Base-by-base conservation (phyloP, 1,284 basidiomycete species). In the Fomitopsis schrenkii region DNA sequence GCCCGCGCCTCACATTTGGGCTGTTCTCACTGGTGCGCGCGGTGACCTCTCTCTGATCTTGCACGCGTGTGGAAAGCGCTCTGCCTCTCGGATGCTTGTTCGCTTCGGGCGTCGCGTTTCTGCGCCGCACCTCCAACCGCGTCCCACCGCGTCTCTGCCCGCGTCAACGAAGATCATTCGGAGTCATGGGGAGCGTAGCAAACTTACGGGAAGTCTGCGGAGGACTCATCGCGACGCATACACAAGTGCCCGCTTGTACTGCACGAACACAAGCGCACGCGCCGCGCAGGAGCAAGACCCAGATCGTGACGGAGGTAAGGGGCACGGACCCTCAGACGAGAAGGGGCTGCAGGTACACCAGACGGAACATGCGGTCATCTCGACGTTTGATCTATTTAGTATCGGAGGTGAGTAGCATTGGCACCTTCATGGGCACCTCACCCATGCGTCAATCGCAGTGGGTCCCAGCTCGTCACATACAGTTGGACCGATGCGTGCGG, bases 401-500 rank as follows among this genome's bases (percentile, higher is more conserved):
- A 93, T 98, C 64, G 96, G 96, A 58, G 91, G 90, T 87, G 70
- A 68, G 79, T 67, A 12, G 45, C 9, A 36, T 40, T 35, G 8
- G 26, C 22, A 30, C 30, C 6, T 3, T 1, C 22, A 15, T 22
- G 14, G 35, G 28, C 48, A 5, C 26, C 3, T 3, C 3, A 5
- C 5, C 7, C 40, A 35, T 22, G 48, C 45, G 41, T 35, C 45
- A 9, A 10, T 17, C 28, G 33, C 46, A 70, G 91, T 84, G 40
- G 83, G 83, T 6, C 83, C 82, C 30, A 83, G 78, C 63, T 84
- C 83, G 62, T 85, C 83, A 5, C 90, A 91, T 70, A 92, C 91
- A 0, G 88, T 98, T 28, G 94, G 94, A 0, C 95, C 96, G 14
- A 96, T 97, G 94, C 85, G 94, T 6, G 95, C 95, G 14, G 93